Evolutionary conservation across 192 early-diverging fungal species (phyloP).

Genomic region (Mortierella antarctica): DNA sequence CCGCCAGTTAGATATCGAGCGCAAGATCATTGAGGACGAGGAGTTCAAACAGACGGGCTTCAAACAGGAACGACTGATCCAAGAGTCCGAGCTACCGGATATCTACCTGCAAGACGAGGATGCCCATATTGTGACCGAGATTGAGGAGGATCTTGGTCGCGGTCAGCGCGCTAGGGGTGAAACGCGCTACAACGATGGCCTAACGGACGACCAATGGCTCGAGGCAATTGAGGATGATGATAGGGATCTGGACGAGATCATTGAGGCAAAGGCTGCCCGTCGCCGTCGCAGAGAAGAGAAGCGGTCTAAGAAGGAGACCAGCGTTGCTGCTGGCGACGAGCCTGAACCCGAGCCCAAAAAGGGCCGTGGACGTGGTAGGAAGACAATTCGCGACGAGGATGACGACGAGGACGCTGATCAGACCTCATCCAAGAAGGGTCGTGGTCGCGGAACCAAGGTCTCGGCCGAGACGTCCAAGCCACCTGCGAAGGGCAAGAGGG

Average conservation of each 20-base stretch:
- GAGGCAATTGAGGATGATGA: conserved; percentile 76
- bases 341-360: conserved; percentile 51
- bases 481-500: conserved; percentile 34
- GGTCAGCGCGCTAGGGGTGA: conserved; percentile 79
- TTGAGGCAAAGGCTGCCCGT: conserved; percentile 55
- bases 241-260: conserved; percentile 69
- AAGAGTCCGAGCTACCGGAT: conserved; percentile 87
- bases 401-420: conserved; percentile 39
- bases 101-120: conserved; percentile 78
- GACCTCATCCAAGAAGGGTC: conserved; percentile 18
- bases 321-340: conserved; percentile 12
- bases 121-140: conserved; percentile 53
- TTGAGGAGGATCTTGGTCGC: conserved; percentile 71
- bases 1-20: conserved; percentile 79
- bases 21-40: conserved; percentile 58
- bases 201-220: conserved; percentile 96
- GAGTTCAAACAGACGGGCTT: conserved; percentile 57
- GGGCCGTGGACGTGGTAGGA: conserved; percentile 56
- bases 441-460: conserved; percentile 35
- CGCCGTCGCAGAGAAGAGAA: conserved; percentile 55
- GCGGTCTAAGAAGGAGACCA: conserved; percentile 33
- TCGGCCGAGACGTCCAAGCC: conserved; percentile 27
- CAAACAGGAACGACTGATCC: conserved; percentile 81
- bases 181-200: conserved; percentile 90
- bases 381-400: conserved; percentile 41